Conservation (phyloP, 768 basidiomycete species). For the Termitomyces titanicus region DNA sequence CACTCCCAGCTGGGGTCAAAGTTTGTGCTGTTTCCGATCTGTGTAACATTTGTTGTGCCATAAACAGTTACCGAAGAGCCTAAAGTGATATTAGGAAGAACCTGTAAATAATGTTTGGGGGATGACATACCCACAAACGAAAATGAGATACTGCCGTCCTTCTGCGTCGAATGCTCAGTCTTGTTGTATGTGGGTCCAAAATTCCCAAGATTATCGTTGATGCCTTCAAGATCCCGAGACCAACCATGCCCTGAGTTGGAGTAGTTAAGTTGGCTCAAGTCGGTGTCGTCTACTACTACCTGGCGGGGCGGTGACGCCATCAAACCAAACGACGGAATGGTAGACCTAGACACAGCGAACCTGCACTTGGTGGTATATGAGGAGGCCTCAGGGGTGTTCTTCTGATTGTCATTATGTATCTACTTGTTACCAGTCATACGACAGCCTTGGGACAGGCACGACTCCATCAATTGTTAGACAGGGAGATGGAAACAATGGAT, state of each 20-base stretch:
- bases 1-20: conserved; percentile 23
- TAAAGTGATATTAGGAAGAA: not conserved
- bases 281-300: conserved; percentile 31
- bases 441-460: too few relatives aligned
- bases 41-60: conserved; percentile 17
- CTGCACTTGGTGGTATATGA: too few relatives aligned
- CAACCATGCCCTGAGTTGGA: conserved; percentile 18
- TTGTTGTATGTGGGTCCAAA: conserved; percentile 28
- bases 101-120: not conserved
- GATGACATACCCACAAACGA: conserved; percentile 26
- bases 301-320: conserved; percentile 16
- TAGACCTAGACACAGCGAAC: too few relatives aligned
- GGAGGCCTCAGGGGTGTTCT: too few relatives aligned
- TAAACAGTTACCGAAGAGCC: conserved; percentile 13
- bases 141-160: conserved; percentile 23
- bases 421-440: too few relatives aligned
- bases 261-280: conserved; percentile 24
- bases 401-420: too few relatives aligned
- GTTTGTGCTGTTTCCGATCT: conserved; percentile 1
- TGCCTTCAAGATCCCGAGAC: too few relatives aligned
- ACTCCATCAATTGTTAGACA: too few relatives aligned
- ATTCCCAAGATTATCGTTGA: too few relatives aligned
- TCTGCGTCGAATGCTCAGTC: conserved; percentile 27
- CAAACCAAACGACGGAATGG: not conserved
- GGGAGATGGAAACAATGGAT: too few relatives aligned